Evolutionary conservation across 2,329 filamentous ascomycete genomes (phyloP).

Genomic region (Aschersonia sp.): DNA sequence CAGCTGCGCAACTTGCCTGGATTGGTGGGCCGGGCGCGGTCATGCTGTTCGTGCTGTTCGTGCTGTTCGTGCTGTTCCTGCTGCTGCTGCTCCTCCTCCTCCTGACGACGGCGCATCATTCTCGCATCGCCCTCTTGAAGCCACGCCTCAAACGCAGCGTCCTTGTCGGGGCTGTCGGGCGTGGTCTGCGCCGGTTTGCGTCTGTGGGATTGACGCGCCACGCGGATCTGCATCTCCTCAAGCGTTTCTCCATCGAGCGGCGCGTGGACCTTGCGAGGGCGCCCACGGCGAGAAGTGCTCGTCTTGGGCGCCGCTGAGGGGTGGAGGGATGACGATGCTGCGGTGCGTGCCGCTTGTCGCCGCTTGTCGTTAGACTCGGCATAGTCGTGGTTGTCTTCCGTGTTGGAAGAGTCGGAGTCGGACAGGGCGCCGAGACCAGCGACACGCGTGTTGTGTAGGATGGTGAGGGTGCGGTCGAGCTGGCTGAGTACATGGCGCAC

Average conservation of each 20-base stretch:
- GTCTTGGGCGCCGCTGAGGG: too few species aligned
- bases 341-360: too few species aligned
- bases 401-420: constrained; percentile 21
- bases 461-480: constrained; percentile 54
- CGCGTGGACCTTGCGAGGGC: constrained; percentile 24
- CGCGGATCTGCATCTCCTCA: constrained; percentile 28
- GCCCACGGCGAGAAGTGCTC: constrained; percentile 14
- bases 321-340: neutral
- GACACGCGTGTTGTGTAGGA: constrained; percentile 53
- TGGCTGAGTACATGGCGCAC: constrained; percentile 55
- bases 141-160: constrained; percentile 20
- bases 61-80: neutral
- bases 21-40: constrained; percentile 1
- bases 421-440: constrained; percentile 26
- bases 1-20: constrained; percentile 17
- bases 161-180: constrained; percentile 6
- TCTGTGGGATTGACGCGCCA: constrained; percentile 28
- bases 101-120: neutral
- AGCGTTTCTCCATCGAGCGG: constrained; percentile 29
- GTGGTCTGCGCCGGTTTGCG: constrained; percentile 1
- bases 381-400: constrained; percentile 19
- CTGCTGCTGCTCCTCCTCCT: too few species aligned
- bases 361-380: too few species aligned
- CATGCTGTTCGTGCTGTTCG: neutral
- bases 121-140: constrained; percentile 14